phyloP scores from a whole-genome alignment of 345 rosid genomes.

The Camelina laxa region DNA sequence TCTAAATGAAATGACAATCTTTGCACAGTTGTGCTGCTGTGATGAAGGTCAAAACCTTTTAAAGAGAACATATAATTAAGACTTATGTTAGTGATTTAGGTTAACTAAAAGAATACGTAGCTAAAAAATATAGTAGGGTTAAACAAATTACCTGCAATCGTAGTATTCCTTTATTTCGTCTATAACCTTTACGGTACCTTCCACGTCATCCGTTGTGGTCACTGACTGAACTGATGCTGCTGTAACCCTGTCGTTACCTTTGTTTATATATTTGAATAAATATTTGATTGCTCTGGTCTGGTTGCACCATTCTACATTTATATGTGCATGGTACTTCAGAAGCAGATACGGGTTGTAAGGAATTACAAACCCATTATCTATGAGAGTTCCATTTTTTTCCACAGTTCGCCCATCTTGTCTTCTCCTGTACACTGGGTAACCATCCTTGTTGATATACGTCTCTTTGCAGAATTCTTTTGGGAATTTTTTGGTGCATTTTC shows the following conservation, averaged over 20 bases:
- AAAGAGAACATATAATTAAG: too few species aligned
- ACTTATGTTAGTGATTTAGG: neutral
- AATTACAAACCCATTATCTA: neutral
- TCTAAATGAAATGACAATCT: neutral
- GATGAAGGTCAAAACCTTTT: too few species aligned
- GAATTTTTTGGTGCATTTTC: too few species aligned
- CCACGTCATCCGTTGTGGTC: neutral
- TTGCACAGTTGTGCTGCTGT: neutral
- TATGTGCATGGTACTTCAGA: neutral
- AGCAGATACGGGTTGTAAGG: neutral
- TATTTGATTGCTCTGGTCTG: constrained; percentile 5
- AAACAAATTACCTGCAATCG: neutral
- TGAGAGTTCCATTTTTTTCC: too few species aligned
- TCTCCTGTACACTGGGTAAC: too few species aligned
- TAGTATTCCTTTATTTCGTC: neutral
- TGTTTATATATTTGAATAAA: constrained; percentile 1
- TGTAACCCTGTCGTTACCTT: neutral
- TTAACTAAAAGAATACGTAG: too few species aligned
- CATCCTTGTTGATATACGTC: too few species aligned
- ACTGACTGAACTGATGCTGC: too few species aligned
- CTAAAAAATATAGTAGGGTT: too few species aligned
- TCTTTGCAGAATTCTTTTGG: too few species aligned
- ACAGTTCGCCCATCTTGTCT: too few species aligned
- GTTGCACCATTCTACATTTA: constrained; percentile 24
- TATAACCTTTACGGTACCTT: neutral